These are phyloP conservation scores for Leccinum variicolor DNA, from an alignment of 768 basidiomycete species.

Conservation along the genomic window DNA sequence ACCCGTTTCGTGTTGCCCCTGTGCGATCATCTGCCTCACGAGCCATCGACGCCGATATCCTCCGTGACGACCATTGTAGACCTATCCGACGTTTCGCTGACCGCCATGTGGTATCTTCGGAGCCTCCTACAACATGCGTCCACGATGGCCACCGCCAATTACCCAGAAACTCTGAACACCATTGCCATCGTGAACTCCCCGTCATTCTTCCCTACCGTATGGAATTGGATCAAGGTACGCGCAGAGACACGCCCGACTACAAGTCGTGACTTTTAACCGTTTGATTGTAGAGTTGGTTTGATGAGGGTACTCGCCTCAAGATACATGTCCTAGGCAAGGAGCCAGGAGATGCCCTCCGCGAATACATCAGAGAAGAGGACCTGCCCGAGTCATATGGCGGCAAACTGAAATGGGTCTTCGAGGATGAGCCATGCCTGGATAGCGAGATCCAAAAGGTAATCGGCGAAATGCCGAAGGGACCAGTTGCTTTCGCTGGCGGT, in stretches of 20 bases:
- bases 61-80: conserved; percentile 70
- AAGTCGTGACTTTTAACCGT: background rate
- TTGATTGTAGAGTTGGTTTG: conserved; percentile 66
- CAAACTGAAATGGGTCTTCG: conserved; percentile 64
- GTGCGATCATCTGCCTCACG: conserved; percentile 58
- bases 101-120: conserved; percentile 67
- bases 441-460: conserved; percentile 44
- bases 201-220: conserved; percentile 77
- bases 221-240: conserved; percentile 78
- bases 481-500: conserved; percentile 49
- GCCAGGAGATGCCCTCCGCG: conserved; percentile 48
- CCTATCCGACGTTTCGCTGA: conserved; percentile 57
- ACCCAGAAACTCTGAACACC: conserved; percentile 72
- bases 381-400: conserved; percentile 77
- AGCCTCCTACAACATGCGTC: conserved; percentile 74
- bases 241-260: background rate
- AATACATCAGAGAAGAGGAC: conserved; percentile 44
- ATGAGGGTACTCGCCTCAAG: conserved; percentile 73
- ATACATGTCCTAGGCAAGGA: conserved; percentile 70
- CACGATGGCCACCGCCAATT: conserved; percentile 71
- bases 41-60: conserved; percentile 51
- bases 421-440: conserved; percentile 66
- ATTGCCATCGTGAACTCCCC: conserved; percentile 78
- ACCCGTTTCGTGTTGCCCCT: conserved; percentile 59
- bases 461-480: conserved; percentile 53